Conservation (phyloP, 108 stramenopile genomes). For the Pseudonitzschia delicatissima region DNA sequence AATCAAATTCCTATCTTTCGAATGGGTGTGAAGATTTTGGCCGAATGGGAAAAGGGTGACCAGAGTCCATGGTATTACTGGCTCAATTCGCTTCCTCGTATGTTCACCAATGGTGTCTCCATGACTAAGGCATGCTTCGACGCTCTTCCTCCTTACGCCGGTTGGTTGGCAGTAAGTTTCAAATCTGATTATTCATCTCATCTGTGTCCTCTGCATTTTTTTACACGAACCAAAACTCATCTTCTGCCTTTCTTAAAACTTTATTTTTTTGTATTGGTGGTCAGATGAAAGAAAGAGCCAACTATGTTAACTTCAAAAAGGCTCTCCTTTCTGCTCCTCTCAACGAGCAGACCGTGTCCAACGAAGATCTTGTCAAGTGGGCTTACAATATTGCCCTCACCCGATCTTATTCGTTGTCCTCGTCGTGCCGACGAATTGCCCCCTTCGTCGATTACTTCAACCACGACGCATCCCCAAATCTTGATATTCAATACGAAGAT, state of each 20-base stretch:
- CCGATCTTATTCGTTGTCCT: background rate
- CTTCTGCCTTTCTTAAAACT: background rate
- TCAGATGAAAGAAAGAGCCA: conserved; percentile 11
- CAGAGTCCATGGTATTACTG: conserved; percentile 44
- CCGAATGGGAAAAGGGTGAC: conserved; percentile 50
- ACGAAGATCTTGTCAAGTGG: conserved; percentile 18
- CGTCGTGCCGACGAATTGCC: conserved; percentile 27
- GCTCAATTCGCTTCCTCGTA: conserved; percentile 47
- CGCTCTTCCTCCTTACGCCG: conserved; percentile 21
- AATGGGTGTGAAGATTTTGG: conserved; percentile 43
- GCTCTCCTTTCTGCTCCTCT: background rate
- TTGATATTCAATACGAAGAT: conserved; percentile 32
- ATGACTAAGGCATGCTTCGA: conserved; percentile 41
- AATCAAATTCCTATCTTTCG: conserved; percentile 20
- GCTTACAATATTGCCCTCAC: conserved; percentile 17
- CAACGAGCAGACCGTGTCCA: conserved; percentile 4
- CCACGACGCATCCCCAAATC: conserved; percentile 30
- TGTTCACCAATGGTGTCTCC: conserved; percentile 35
- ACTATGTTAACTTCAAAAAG: conserved; percentile 22
- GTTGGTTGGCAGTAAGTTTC: conserved; percentile 14
- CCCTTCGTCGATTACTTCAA: conserved; percentile 42
- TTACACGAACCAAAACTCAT: background rate
- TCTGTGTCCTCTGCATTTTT: conserved; percentile 11
- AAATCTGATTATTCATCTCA: conserved; percentile 25
- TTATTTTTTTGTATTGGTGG: background rate